Base-by-base conservation (phyloP, 192 early-diverging fungal genomes). In the Diversispora epigaea region DNA sequence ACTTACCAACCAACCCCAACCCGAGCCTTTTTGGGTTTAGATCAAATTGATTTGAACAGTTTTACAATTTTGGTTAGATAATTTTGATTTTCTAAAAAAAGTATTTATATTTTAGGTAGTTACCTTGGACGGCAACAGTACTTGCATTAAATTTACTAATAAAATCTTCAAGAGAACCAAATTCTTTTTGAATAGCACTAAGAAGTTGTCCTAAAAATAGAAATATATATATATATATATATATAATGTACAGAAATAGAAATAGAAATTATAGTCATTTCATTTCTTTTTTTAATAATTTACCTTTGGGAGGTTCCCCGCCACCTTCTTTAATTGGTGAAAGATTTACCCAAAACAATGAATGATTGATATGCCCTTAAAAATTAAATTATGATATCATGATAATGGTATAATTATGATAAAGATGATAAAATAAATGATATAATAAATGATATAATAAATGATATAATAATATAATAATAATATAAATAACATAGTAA, bases 301-400 rank as follows among this genome's bases (percentile, higher is more conserved):
- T 78, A 74, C 91, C 92, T 56, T 90, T 85, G 61, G 90, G 84
- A 56, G 84, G 85, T 63, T 92, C 87, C 25, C 93, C 95, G 43
- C 94, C 92, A 57, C 93, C 94, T 60, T 88, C 78, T 57, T 85
- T 90, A 75, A 88, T 89, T 44, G 95, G 91, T 17, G 92, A 90
- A 72, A 98, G 88, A 83, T 96, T 96, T 77, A 88, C 87, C 96
- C 96, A 98, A 89, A 96, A 98, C 58, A 98, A 89, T 71, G 86
- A 86, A 84, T 95, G 93, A 85, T 96, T 96, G 80, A 93, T 89
- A 73, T 92, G 92, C 17, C 91, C 83, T 87, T 73, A 58, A 65
- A 25, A 45, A 49, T 46, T 44, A 64, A 46, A 72, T 40, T 0
- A 50, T 12, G 1, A 40, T 11, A 43, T n/a, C n/a, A n/a, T n/a